Base-by-base conservation (phyloP, 495 filamentous ascomycete species). In the Sphaerosporella brunnea region DNA sequence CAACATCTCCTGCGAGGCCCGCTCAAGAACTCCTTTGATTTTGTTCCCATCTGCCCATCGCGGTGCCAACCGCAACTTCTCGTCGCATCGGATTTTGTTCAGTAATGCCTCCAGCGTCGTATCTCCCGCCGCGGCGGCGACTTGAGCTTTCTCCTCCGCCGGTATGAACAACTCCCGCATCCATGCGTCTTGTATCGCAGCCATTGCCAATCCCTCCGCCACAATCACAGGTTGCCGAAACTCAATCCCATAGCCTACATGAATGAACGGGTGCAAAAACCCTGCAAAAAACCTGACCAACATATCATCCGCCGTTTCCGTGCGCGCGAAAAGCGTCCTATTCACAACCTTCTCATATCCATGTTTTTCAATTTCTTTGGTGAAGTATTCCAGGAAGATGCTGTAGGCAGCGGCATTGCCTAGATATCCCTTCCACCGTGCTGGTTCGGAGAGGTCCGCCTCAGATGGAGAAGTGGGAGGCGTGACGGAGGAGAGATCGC, bases 261-360 rank as follows among this genome's bases (percentile, higher is more conserved):
- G 84, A 53, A 93, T 93, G 4, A 88, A 50, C 7, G 83, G 82
- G 56, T 94, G 85, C 1, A 90, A 54, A 50, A 87, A 73, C 75
- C 75, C 72, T 41, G 61, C 66, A 54, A 69, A 75, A 53, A 79
- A 57, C 34, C 79, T 66, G 1, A 63, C 60, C 2, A 83, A 52
- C 66, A 86, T 66, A 45, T 70, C 69, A 48, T 85, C 74, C 3
- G 77, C 73, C 47, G 63, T 54, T 45, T 75, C 69, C 37, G 75
- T 70, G 13, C 68, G 70, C 2, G 65, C 63, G 58, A 93, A 84
- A 1, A 87, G 7, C 52, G 80, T 80, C 51, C 79, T 70, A 4
- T 66, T 62, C 21, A 93, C 24, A 0, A 78, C 74, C 1, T 64
- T 53, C 41, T 70, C 58, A 57, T 72, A 75, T 0, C 79, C 77